Conservation (phyloP, 2,329 filamentous ascomycete genomes). For the Phaeosphaeriaceae sp. region DNA sequence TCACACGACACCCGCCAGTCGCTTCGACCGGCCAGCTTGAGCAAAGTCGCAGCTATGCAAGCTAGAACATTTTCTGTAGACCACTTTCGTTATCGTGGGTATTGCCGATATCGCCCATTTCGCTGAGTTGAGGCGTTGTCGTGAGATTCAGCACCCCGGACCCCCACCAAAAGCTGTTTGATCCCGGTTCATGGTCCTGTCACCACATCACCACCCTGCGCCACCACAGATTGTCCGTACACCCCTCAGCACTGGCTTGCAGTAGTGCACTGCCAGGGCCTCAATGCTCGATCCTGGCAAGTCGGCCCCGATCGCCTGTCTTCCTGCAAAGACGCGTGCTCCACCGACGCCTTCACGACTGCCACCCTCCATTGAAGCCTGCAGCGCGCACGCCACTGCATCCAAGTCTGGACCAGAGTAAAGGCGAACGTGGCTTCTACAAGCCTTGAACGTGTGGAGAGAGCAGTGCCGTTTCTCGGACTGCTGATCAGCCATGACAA, state of each 20-base stretch:
- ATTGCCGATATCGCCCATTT: background rate
- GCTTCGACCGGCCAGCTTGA: background rate
- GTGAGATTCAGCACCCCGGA: background rate
- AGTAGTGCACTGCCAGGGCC: conserved; percentile 7
- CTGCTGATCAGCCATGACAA: background rate
- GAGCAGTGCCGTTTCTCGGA: background rate
- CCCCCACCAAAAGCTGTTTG: background rate
- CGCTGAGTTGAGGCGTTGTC: background rate
- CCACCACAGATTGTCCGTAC: conserved; percentile 19
- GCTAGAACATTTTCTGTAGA: background rate
- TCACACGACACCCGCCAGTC: background rate
- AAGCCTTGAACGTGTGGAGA: background rate
- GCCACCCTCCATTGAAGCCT: conserved; percentile 1
- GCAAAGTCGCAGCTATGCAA: background rate
- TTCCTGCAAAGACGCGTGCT: conserved; percentile 8
- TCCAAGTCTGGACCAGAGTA: background rate
- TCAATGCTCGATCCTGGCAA: conserved; percentile 8
- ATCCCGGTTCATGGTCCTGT: conserved; percentile 1
- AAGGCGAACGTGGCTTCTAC: background rate
- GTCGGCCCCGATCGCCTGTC: conserved; percentile 15
- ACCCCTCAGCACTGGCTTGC: conserved; percentile 9
- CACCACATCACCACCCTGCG: conserved; percentile 17
- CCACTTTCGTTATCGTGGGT: background rate
- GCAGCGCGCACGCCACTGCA: conserved; percentile 1
- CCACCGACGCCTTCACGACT: conserved; percentile 13